Percentiles rank a stretch among this genome's conserved stretches.
phyloP scores from a whole-genome alignment of 208 protist species.

The Trypanosoma rangeli region DNA sequence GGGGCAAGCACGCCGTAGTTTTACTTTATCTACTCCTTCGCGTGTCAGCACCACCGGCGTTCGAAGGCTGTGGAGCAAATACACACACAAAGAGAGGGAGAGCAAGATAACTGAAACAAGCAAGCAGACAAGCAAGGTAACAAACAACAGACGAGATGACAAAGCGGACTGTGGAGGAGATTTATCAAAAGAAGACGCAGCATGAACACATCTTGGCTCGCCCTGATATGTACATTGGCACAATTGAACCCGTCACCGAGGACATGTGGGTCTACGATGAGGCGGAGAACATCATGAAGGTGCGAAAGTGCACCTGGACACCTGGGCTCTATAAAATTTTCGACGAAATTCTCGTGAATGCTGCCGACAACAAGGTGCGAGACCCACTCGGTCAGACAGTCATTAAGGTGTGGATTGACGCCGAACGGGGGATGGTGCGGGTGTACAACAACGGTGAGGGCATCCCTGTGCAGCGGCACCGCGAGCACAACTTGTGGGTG shows the following conservation, averaged over 20 bases:
- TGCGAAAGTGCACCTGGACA: constrained; percentile 94
- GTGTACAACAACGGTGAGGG: constrained; percentile 99
- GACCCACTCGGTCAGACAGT: constrained; percentile 88
- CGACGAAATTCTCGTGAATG: constrained; percentile 99
- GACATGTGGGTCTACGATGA: constrained; percentile 97
- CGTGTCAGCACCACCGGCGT: not conserved
- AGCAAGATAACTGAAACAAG: constrained; percentile 6
- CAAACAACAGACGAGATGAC: constrained; percentile 11
- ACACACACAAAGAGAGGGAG: constrained; percentile 20
- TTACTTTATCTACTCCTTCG: not conserved
- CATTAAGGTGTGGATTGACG: constrained; percentile 96
- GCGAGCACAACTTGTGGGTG: constrained; percentile 97
- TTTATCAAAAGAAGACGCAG: constrained; percentile 97
- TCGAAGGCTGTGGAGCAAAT: not conserved
- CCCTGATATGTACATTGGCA: constrained; percentile 99
- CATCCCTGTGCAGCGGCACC: constrained; percentile 97
- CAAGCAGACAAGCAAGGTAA: constrained; percentile 15
- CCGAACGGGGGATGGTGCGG: constrained; percentile 87
- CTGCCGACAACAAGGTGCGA: constrained; percentile 99
- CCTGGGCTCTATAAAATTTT: constrained; percentile 99
- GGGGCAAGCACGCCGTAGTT: not conserved
- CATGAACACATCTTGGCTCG: constrained; percentile 98
- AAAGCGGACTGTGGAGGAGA: constrained; percentile 90
- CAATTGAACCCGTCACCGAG: constrained; percentile 87
- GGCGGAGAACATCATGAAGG: constrained; percentile 90